Evolutionary conservation across 257 asterid species (phyloP), one percentile per base, ranked within the genome.

Genomic region (Thymus mandschuricus): DNA sequence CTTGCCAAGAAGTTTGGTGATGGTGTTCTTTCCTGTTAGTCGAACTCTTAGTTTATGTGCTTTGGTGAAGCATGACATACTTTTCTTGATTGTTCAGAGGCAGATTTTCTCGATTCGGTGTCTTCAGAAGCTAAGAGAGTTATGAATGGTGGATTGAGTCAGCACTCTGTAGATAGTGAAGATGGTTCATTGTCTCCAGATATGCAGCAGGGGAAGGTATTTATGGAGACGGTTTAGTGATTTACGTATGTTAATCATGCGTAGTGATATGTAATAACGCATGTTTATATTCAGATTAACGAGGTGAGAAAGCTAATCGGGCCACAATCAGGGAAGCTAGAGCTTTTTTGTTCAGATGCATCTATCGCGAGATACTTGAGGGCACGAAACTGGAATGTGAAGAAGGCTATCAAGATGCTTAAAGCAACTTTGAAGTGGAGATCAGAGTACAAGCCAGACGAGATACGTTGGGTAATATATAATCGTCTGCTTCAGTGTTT

Each of bases 341-440:
- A 84, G 29, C 50, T 80, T 21, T 89, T 83, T 65, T 89, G 98
- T 81, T 85, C 93, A 0, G 96, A 91, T 83, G 90, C 84, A 43
- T 80, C 82, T 63, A 75, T 89, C 35, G 62, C 83, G 31, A 89
- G 99, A 78, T 89, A 86, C 80, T 81, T 94, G 78, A 86, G 83
- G 69, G 98, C 98, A 40, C 79, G 92, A 62, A 89, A 78, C 76
- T 88, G 98, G 99, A 85, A 88, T 66, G 93, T 86, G 21, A 89
- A 89, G 75, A 94, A 88, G 82, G 95, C 99, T 2, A 84, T 81
- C 72, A 94, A 86, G 77, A 94, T 94, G 99, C 88, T 94, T 44
- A 89, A 89, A 72, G 88, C 84, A 8, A 80, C 86, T 38, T 79
- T 94, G 2, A 88, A 91, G 74, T 94, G 99, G 99, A 87, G 97